Evolutionary conservation across 2,329 filamentous ascomycete genomes (phyloP).

Genomic region (Parafenestella ontariensis): DNA sequence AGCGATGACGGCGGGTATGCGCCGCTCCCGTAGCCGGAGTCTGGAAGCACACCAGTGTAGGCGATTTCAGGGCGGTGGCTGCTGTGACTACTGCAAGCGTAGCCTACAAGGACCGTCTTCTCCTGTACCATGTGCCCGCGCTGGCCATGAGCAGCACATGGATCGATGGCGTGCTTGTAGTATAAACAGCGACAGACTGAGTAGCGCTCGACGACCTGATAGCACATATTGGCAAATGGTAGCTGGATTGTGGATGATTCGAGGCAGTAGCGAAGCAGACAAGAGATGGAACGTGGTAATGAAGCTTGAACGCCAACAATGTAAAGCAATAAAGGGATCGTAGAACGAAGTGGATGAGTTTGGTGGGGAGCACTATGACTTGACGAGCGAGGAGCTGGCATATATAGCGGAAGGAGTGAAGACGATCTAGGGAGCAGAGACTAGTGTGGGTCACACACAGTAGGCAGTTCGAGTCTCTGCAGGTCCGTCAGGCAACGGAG

Average conservation of each 20-base stretch:
- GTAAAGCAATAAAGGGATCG: constrained; percentile 19
- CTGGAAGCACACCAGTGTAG: constrained; percentile 31
- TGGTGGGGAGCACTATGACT: constrained; percentile 19
- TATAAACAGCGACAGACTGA: constrained; percentile 87
- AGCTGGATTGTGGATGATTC: background rate
- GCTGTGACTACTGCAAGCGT: constrained; percentile 71
- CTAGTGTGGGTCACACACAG: constrained; percentile 34
- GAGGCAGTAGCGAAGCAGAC: constrained; percentile 2
- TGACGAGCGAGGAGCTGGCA: constrained; percentile 30
- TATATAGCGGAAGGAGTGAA: constrained; percentile 42
- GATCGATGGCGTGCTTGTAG: constrained; percentile 85
- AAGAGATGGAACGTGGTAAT: constrained; percentile 5
- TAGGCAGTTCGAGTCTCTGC: constrained; percentile 40
- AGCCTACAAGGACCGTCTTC: constrained; percentile 82
- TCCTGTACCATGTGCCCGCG: constrained; percentile 75
- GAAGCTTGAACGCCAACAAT: constrained; percentile 15
- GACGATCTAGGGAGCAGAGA: constrained; percentile 25
- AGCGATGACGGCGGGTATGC: constrained; percentile 22
- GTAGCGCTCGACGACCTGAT: constrained; percentile 84
- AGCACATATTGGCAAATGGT: constrained; percentile 70
- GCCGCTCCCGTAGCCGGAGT: constrained; percentile 41
- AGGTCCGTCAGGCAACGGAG: constrained; percentile 46
- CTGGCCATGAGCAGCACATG: constrained; percentile 77
- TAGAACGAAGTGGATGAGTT: constrained; percentile 16
- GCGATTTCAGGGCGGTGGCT: constrained; percentile 32